Conservation (phyloP, 345 rosid species). For the Stellera chamaejasme region DNA sequence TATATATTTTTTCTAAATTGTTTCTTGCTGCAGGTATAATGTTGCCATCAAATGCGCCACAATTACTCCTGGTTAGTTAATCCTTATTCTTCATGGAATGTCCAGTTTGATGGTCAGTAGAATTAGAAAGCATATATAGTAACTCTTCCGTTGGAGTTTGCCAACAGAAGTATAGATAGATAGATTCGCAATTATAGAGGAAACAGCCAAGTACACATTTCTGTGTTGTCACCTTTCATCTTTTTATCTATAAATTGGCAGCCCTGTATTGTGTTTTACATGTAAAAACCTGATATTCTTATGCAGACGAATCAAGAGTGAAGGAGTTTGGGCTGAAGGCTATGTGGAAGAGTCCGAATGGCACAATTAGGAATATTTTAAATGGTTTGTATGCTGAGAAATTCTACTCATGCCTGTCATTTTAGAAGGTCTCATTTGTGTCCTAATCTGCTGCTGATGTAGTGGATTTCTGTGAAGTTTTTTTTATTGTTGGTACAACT, state of each 20-base stretch:
- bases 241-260: not conserved
- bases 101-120: not conserved
- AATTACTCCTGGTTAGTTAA: conserved; percentile 78
- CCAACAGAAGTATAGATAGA: no score
- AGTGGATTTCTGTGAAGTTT: no score
- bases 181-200: no score
- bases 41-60: conserved; percentile 98
- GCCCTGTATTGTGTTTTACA: not conserved
- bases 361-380: conserved; percentile 94
- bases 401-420: not conserved
- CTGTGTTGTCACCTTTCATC: no score
- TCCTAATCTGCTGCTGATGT: not conserved
- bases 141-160: no score
- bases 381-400: conserved; percentile 45
- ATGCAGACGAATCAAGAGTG: conserved; percentile 87
- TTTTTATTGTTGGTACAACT: no score
- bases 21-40: conserved; percentile 54
- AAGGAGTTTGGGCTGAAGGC: conserved; percentile 85
- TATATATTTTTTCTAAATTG: no score
- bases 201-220: no score
- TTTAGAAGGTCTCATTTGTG: conserved; percentile 2
- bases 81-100: conserved; percentile 4
- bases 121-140: not conserved
- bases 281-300: not conserved
- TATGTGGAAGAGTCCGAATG: conserved; percentile 99